Evolutionary conservation across 768 basidiomycete genomes (phyloP), one percentile per base, ranked within the genome.

Genomic region (Daedaleopsis sinensis): DNA sequence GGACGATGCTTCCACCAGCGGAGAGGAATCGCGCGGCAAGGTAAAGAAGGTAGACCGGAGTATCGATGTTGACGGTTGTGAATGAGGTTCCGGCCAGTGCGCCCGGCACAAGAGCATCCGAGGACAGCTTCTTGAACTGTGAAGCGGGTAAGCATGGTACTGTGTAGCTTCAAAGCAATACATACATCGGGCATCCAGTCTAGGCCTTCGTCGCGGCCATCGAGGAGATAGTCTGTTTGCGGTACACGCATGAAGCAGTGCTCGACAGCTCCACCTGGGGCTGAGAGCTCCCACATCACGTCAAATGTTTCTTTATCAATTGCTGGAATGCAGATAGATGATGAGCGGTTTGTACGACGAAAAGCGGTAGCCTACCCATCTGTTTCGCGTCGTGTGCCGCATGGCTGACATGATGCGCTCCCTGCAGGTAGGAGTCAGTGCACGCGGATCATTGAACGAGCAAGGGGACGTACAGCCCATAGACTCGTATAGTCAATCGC

Each of bases 401-500:
- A 16, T 80, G 80, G 49, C 83, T 86, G 49, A 93, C 84, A 78
- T 92, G 89, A 63, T 93, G 90, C 10, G 90, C 93, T 38, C 91
- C 92, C 92, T 94, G 52, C 36, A 0, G 32, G 0, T 11, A 21
- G 8, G 21, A 49, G 19, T 2, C 15, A 32, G 19, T 51, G 9
- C 15, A 52, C 16, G n/a, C n/a, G 24, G 12, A 43, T 5, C 48
- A 11, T 57, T 7, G 42, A n/a, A n/a, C n/a, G 27, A 32, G 27
- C 27, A 46, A 55, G 53, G n/a, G 58, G 1, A 77, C 87, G 64
- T 64, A 91, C 92, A 39, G 92, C 92, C 92, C 92, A 93, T 37
- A 83, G 83, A 70, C 89, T 91, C 2, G 93, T 91, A 66, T 91
- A 94, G 55, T 80, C 80, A 69, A 89, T 86, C n/a, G 79, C 81